Conservation (phyloP, 768 basidiomycete genomes). For the Naganishia kalamii region DNA sequence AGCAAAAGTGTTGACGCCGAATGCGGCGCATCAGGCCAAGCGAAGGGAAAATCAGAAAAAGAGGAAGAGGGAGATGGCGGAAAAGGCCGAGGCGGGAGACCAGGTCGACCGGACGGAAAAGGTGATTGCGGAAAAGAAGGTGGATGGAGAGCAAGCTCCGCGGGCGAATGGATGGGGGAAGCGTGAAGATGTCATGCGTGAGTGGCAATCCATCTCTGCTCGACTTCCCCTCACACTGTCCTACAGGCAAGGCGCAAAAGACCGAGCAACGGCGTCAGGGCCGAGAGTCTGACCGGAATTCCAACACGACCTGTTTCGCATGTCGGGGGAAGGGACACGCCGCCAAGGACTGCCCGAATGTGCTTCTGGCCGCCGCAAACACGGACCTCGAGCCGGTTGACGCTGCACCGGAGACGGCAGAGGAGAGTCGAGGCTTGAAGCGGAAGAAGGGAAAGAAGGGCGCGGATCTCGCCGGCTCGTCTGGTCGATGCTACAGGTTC, state of each 20-base stretch:
- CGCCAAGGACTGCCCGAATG: constrained; percentile 69
- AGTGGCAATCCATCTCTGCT: neutral
- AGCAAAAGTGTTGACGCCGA: neutral
- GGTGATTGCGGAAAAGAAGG: constrained; percentile 16
- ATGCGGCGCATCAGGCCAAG: constrained; percentile 21
- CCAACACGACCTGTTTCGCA: constrained; percentile 70
- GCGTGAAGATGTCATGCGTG: constrained; percentile 34
- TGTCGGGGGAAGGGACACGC: constrained; percentile 78
- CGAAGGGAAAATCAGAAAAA: constrained; percentile 55
- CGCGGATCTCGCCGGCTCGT: constrained; percentile 37
- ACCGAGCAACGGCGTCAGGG: constrained; percentile 61
- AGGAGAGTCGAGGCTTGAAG: constrained; percentile 31
- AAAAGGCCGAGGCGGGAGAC: constrained; percentile 37
- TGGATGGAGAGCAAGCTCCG: too few relatives aligned
- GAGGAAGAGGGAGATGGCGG: constrained; percentile 51
- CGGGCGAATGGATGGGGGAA: constrained; percentile 16
- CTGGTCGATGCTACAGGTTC: constrained; percentile 69
- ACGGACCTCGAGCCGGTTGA: constrained; percentile 20
- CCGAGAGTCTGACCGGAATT: constrained; percentile 57
- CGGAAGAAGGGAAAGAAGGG: constrained; percentile 36
- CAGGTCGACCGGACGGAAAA: too few relatives aligned
- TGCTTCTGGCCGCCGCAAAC: constrained; percentile 36
- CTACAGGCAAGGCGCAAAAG: constrained; percentile 33
- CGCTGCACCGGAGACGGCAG: constrained; percentile 6
- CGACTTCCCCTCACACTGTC: neutral